Percentiles rank a stretch among this genome's conserved stretches.
These are phyloP conservation scores for Pichia sp. DNA, from an alignment of 1,139 yeast species.

Conservation along the genomic window DNA sequence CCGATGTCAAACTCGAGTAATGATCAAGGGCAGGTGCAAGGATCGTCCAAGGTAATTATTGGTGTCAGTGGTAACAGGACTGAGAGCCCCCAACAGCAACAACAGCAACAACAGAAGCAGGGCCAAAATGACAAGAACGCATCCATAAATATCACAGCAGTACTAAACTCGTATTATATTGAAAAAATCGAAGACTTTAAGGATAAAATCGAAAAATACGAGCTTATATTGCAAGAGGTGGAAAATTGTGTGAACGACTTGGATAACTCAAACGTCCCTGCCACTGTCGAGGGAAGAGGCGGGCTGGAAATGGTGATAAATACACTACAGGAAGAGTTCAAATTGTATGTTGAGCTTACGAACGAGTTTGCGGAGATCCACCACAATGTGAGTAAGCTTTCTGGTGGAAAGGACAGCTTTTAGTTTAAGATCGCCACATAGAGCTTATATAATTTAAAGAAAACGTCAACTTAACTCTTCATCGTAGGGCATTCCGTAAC, in stretches of 20 bases:
- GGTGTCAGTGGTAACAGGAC: slow-evolving; percentile 31
- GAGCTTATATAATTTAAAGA: neutral
- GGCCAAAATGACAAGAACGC: slow-evolving; percentile 16
- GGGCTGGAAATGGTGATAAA: slow-evolving; percentile 54
- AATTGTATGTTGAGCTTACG: slow-evolving; percentile 84
- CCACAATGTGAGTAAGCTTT: slow-evolving; percentile 50
- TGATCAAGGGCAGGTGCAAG: slow-evolving; percentile 24
- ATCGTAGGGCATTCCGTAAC: too few species aligned
- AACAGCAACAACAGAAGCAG: slow-evolving; percentile 15
- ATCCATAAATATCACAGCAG: slow-evolving; percentile 29
- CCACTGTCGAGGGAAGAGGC: slow-evolving; percentile 35
- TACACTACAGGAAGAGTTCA: slow-evolving; percentile 77
- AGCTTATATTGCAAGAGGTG: slow-evolving; percentile 60
- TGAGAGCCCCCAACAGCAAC: slow-evolving; percentile 17
- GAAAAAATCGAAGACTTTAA: slow-evolving; percentile 48
- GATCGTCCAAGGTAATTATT: slow-evolving; percentile 24
- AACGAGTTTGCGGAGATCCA: slow-evolving; percentile 88
- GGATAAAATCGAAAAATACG: slow-evolving; percentile 62
- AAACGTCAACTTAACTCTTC: neutral
- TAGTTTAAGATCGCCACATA: slow-evolving; percentile 4
- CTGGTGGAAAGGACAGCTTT: slow-evolving; percentile 18
- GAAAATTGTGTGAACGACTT: slow-evolving; percentile 74
- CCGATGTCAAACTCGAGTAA: slow-evolving; percentile 27
- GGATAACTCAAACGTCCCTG: slow-evolving; percentile 37
- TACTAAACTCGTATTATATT: slow-evolving; percentile 49